Evolutionary conservation across 2,329 filamentous ascomycete species (phyloP).

Genomic region (Nothophaeocryptopus gaeumannii): DNA sequence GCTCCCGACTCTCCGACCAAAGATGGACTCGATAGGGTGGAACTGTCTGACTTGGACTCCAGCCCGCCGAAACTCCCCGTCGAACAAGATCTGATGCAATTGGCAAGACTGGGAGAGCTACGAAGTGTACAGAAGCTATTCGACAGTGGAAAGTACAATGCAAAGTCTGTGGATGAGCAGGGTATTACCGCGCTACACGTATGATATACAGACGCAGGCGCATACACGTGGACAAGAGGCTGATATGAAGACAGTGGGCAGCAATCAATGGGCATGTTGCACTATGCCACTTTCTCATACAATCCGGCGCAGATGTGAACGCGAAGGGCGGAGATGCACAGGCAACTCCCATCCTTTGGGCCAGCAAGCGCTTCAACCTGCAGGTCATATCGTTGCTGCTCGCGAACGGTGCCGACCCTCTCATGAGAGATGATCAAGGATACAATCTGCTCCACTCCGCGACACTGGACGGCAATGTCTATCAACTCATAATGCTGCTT

Average conservation of each 20-base stretch:
- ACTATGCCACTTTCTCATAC: constrained; percentile 93
- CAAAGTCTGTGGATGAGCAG: constrained; percentile 81
- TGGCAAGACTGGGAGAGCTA: constrained; percentile 85
- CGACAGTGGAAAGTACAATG: constrained; percentile 75
- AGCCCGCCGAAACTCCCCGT: constrained; percentile 44
- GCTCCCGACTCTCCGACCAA: constrained; percentile 25
- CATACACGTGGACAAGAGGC: constrained; percentile 14
- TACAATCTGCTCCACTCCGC: constrained; percentile 98
- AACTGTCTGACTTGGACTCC: constrained; percentile 35
- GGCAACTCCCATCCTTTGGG: constrained; percentile 94
- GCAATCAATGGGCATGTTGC: constrained; percentile 98
- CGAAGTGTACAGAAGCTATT: constrained; percentile 85
- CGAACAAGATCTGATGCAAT: constrained; percentile 89
- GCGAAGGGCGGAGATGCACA: constrained; percentile 92
- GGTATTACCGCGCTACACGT: constrained; percentile 96
- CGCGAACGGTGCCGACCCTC: constrained; percentile 84
- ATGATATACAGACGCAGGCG: constrained; percentile 30
- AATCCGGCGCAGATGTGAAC: constrained; percentile 84
- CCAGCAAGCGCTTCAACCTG: constrained; percentile 92
- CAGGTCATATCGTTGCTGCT: constrained; percentile 93
- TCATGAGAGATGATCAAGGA: constrained; percentile 88
- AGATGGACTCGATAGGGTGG: constrained; percentile 37
- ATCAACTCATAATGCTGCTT: constrained; percentile 81
- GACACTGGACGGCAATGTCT: constrained; percentile 93
- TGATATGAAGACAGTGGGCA: constrained; percentile 69